Base-by-base conservation (phyloP, 225 moss, liverwort and hornwort genomes). In the Ulota crispa region DNA sequence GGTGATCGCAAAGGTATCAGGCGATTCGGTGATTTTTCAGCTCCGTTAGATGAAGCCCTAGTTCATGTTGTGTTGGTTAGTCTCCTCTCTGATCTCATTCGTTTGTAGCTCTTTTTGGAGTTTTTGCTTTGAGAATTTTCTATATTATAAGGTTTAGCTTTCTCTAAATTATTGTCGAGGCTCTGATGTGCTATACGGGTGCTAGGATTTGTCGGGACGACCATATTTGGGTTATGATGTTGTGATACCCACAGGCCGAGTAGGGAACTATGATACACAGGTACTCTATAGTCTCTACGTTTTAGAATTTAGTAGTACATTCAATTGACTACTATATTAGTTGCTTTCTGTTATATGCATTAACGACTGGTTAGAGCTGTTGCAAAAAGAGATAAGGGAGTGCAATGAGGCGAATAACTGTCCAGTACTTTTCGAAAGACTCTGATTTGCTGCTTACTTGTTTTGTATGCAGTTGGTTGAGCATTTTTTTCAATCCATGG, bases 261-360 rank as follows among this genome's bases (percentile, higher is more conserved):
- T 99, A 75, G 96, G 99, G 68, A 99, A 92, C 72, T 99, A 99
- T 76, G 99, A 99, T 64, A 99, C 98, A 16, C 99, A 99, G 96
- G 98, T 92, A 75, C n/a, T 30, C 54, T 61, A 18, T 50, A 6
- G 59, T 78, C n/a, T 73, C 26, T 23, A 36, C 31, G 27, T 21
- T 56, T 45, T 67, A 11, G 15, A 45, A 23, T 36, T 16, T 27
- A 31, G 14, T 64, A 24, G 9, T 62, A n/a, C 41, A 24, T 60
- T 76, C 56, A 76, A 52, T 41, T 55, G 16, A 71, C 16, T 61
- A 32, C 10, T 28, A 15, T 3, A 20, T 9, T 61, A 50, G 30
- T 32, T 76, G 9, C 26, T 9, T 27, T 76, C 59, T 76, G 66
- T 39, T 39, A 28, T 60, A 23, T 36, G 4, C 47, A 62, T 27